Base-by-base conservation (phyloP, 2,329 filamentous ascomycete genomes). In the Aspergillus puulaauensis region DNA sequence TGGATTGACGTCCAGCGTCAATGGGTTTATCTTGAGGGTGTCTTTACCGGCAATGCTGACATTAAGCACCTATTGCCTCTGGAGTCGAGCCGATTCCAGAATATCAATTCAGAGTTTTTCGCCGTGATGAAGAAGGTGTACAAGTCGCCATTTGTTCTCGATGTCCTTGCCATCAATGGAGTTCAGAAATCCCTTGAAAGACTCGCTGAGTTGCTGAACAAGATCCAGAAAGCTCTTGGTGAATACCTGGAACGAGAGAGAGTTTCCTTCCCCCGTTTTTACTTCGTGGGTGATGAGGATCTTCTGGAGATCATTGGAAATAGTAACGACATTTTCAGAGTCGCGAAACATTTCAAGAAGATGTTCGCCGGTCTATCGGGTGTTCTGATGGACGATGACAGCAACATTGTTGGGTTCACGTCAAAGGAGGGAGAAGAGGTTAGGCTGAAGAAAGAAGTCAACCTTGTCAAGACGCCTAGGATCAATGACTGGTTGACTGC, bases 1-100 rank as follows among this genome's bases (percentile, higher is more conserved):
- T 99, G 96, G 96, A 99, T 99, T 67, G 96, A 99, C 76, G 96
- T 99, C n/a, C 95, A 99, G 75, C 89, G 96, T 61, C 95, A 99
- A 78, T 99, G 95, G 95, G 95, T 99, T 7, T 99, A 99, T 73
- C 85, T 99, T 5, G 96, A 99, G 77, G 95, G 95, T 64, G 95
- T 99, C 35, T 99, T 99, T 73, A 97, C 93, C 1, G 95, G 95
- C 58, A 99, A 99, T 71, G 93, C 91, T 40, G 95, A 99, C 70
- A 99, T 99, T 81, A 99, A 98, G 77, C 93, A 98, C 73, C 82
- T 99, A 52, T 84, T 99, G 21, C 96, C 96, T 4, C 93, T 96
- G 62, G 95, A 99, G 73, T 97, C 95, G 1, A 93, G 91, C 11
- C 88, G 95, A 57, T 99, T 99, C 79, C 91, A 96, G 71, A 99